phyloP scores from a whole-genome alignment of 805 yeast species.

The Wickerhamiella sergipiensis region DNA sequence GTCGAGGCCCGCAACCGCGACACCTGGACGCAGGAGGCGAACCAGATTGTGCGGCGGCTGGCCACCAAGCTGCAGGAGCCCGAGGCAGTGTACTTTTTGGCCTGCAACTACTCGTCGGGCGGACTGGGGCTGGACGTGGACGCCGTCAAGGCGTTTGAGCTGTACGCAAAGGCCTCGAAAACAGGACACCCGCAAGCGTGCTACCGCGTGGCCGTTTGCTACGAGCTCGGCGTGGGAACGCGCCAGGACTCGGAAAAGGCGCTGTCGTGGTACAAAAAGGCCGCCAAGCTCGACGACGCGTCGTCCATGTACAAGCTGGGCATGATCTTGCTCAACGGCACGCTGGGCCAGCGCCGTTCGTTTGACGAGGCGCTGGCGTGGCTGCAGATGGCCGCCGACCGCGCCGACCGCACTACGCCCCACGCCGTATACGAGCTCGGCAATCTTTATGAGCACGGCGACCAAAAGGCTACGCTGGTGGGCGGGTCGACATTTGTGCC shows the following conservation, averaged over 20 bases:
- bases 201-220: constrained; percentile 57
- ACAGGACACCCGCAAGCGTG: constrained; percentile 46
- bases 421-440: constrained; percentile 50
- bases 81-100: constrained; percentile 46
- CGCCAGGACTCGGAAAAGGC: constrained; percentile 33
- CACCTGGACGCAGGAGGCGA: constrained; percentile 42
- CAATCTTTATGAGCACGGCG: constrained; percentile 37
- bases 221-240: constrained; percentile 51
- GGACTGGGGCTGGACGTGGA: constrained; percentile 38
- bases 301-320: constrained; percentile 67
- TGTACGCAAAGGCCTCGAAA: constrained; percentile 45
- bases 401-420: constrained; percentile 33
- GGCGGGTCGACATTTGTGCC: constrained; percentile 10
- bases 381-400: constrained; percentile 36
- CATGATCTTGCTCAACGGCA: constrained; percentile 43
- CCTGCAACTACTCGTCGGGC: constrained; percentile 43
- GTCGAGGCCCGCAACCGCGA: constrained; percentile 39
- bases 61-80: constrained; percentile 32
- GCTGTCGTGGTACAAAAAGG: constrained; percentile 39
- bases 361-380: constrained; percentile 35
- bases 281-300: constrained; percentile 48
- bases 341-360: constrained; percentile 28
- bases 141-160: constrained; percentile 46
- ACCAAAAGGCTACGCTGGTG: constrained; percentile 2
- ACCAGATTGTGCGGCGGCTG: constrained; percentile 45